phyloP scores from a whole-genome alignment of 2,329 filamentous ascomycete species.

The Passalora sequoiae region DNA sequence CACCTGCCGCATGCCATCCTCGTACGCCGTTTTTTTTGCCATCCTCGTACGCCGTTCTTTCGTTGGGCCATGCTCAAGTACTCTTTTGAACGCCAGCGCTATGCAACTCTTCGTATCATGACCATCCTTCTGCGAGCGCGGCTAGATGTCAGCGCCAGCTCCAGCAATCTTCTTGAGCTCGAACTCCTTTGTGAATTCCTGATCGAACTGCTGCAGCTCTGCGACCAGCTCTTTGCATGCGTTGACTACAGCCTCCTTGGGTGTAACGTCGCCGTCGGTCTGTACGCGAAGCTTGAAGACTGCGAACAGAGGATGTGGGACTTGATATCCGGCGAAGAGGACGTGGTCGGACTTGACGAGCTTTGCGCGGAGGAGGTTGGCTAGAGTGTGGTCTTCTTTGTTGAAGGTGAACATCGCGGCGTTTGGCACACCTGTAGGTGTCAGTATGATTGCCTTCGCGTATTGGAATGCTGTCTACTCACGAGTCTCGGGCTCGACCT shows the following conservation, averaged over 20 bases:
- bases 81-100: constrained; percentile 22
- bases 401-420: constrained; percentile 92
- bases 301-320: constrained; percentile 41
- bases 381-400: constrained; percentile 78
- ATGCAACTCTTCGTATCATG: constrained; percentile 14
- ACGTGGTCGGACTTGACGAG: constrained; percentile 81
- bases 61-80: constrained; percentile 2
- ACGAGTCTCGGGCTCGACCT: constrained; percentile 85
- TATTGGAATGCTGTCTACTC: constrained; percentile 36
- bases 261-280: constrained; percentile 80
- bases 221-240: constrained; percentile 78
- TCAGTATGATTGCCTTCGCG: constrained; percentile 1
- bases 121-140: background rate
- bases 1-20: constrained; percentile 4
- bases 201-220: constrained; percentile 71
- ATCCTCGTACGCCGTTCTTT: constrained; percentile 2
- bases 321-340: constrained; percentile 87
- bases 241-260: constrained; percentile 80
- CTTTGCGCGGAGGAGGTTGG: constrained; percentile 79
- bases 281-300: constrained; percentile 70
- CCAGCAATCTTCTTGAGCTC: constrained; percentile 76
- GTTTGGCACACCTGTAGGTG: constrained; percentile 71
- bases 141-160: constrained; percentile 25
- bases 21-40: constrained; percentile 1
- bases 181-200: constrained; percentile 89